A percentile compares a stretch with the other conserved stretches of the same genome.
These are phyloP conservation scores for Aspergillus jensenii DNA, from an alignment of 2,329 filamentous ascomycete genomes.

Conservation along the genomic window DNA sequence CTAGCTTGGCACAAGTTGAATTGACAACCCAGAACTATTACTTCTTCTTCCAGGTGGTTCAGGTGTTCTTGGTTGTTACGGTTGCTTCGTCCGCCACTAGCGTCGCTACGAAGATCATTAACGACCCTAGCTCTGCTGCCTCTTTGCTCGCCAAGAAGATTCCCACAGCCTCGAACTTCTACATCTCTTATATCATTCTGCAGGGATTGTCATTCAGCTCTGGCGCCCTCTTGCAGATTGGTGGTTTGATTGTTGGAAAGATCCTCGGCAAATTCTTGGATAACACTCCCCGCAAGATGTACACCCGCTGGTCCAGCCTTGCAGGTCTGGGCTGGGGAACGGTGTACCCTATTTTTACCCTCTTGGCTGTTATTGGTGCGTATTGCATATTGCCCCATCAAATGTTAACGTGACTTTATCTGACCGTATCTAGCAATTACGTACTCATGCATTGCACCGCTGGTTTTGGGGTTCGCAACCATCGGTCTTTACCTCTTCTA, in stretches of 20 bases:
- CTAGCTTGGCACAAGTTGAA: slow-evolving; percentile 77
- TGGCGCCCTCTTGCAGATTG: slow-evolving; percentile 70
- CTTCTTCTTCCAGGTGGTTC: slow-evolving; percentile 70
- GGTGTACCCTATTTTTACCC: slow-evolving; percentile 76
- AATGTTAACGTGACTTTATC: not conserved
- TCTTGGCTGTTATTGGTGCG: slow-evolving; percentile 75
- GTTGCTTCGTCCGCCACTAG: slow-evolving; percentile 76
- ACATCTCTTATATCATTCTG: slow-evolving; percentile 90
- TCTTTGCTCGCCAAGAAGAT: slow-evolving; percentile 69
- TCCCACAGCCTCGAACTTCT: slow-evolving; percentile 87
- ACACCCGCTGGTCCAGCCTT: slow-evolving; percentile 72
- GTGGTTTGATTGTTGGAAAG: slow-evolving; percentile 71
- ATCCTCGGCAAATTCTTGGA: slow-evolving; percentile 73
- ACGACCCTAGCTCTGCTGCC: slow-evolving; percentile 63
- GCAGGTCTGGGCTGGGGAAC: slow-evolving; percentile 80
- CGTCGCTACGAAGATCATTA: slow-evolving; percentile 61
- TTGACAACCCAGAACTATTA: slow-evolving; percentile 88
- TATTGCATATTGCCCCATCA: slow-evolving; percentile 15
- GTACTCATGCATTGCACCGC: slow-evolving; percentile 82
- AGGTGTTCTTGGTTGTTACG: slow-evolving; percentile 88
- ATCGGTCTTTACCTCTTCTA: slow-evolving; percentile 80
- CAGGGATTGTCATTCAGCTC: slow-evolving; percentile 82
- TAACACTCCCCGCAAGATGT: slow-evolving; percentile 76
- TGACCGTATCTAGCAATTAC: slow-evolving; percentile 62
- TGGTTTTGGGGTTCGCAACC: slow-evolving; percentile 79